Evolutionary conservation across 441 rosid species (phyloP).

Genomic region (Pelargonium fulgidum): DNA sequence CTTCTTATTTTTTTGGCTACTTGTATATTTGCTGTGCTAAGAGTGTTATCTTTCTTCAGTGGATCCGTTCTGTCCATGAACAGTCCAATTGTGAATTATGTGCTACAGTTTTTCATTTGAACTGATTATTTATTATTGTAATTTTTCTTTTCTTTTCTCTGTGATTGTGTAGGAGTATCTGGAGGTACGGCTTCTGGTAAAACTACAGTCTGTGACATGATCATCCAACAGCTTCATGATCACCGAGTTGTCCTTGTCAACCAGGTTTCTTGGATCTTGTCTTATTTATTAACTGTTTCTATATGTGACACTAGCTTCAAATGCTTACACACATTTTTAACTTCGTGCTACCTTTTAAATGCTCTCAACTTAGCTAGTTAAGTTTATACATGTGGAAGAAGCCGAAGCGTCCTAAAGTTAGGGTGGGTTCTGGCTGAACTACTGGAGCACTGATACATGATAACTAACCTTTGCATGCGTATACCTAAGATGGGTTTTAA

Average conservation of each 20-base stretch:
- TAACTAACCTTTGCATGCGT: too few relatives aligned
- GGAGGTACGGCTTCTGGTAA: conserved; percentile 99
- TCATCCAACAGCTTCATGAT: conserved; percentile 95
- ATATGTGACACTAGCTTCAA: background rate
- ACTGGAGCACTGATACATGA: background rate
- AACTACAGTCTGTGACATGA: conserved; percentile 97
- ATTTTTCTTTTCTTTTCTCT: conserved; percentile 1
- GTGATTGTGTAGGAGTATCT: conserved; percentile 60
- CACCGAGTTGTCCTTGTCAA: conserved; percentile 90
- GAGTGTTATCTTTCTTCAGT: background rate
- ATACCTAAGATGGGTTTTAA: background rate
- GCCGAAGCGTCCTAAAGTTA: background rate
- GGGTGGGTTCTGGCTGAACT: background rate
- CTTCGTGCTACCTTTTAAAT: background rate
- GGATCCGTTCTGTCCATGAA: background rate
- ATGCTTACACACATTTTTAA: background rate
- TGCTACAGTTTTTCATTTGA: background rate
- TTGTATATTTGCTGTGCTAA: background rate
- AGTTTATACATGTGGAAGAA: background rate
- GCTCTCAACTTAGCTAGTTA: background rate
- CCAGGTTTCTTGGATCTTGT: conserved; percentile 47
- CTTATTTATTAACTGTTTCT: background rate
- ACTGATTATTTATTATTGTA: background rate
- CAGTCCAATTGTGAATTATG: background rate
- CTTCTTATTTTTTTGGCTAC: too few relatives aligned